Percentiles rank a stretch among this genome's conserved stretches.
These are phyloP conservation scores for Sindora glabra DNA, from an alignment of 306 rosid genomes.

Conservation along the genomic window DNA sequence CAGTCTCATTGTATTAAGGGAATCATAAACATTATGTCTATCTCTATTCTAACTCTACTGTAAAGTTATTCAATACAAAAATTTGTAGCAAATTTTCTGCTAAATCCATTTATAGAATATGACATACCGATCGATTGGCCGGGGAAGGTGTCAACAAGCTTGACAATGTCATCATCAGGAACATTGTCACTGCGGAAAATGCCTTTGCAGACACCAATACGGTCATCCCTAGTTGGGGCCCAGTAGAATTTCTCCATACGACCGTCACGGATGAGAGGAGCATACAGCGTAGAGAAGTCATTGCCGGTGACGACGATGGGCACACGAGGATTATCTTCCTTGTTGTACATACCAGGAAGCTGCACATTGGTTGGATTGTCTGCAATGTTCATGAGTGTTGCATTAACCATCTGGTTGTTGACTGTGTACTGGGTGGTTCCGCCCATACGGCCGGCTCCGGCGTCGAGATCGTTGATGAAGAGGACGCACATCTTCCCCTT, in stretches of 20 bases:
- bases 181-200: slow-evolving; percentile 69
- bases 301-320: slow-evolving; percentile 96
- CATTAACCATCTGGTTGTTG: slow-evolving; percentile 98
- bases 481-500: slow-evolving; percentile 92
- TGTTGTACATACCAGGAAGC: slow-evolving; percentile 99
- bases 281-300: slow-evolving; percentile 90
- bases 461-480: slow-evolving; percentile 95
- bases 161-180: slow-evolving; percentile 36
- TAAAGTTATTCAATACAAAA: too few relatives aligned
- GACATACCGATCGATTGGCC: slow-evolving; percentile 89
- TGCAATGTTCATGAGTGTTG: slow-evolving; percentile 98
- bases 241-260: slow-evolving; percentile 99
- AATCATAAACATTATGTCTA: too few relatives aligned
- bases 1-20: too few relatives aligned
- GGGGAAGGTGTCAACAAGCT: slow-evolving; percentile 87
- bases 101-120: not conserved
- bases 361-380: slow-evolving; percentile 93
- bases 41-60: too few relatives aligned
- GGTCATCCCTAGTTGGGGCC: slow-evolving; percentile 90
- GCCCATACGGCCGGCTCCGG: slow-evolving; percentile 93
- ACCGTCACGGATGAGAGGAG: slow-evolving; percentile 98
- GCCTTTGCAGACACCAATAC: slow-evolving; percentile 82
- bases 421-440: slow-evolving; percentile 98
- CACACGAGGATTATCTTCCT: slow-evolving; percentile 89
- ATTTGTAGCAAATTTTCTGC: too few relatives aligned